A percentile compares a stretch with the other conserved stretches of the same genome.
phyloP scores from a whole-genome alignment of 441 rosid genomes.

The Erysimum cheiri region DNA sequence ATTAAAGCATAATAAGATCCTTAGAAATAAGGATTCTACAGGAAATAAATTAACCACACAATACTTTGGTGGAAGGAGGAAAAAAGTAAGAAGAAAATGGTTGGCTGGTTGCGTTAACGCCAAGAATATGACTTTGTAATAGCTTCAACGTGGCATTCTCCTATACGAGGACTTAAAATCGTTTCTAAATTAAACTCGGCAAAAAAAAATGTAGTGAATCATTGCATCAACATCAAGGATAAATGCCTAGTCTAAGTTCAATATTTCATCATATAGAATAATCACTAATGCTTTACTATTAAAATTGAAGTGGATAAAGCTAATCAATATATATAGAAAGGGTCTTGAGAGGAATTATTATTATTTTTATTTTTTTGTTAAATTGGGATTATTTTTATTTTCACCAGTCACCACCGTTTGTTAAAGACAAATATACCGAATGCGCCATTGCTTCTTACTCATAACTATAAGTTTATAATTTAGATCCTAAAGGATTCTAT shows the following conservation, averaged over 20 bases:
- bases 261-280: not conserved
- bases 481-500: slow-evolving; percentile 5
- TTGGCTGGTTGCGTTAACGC: slow-evolving; percentile 40
- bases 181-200: slow-evolving; percentile 1
- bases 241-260: slow-evolving; percentile 7
- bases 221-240: slow-evolving; percentile 1
- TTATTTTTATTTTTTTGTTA: too few relatives aligned
- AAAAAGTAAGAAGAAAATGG: slow-evolving; percentile 26
- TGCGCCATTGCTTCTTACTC: slow-evolving; percentile 16
- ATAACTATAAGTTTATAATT: not conserved
- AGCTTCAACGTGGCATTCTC: slow-evolving; percentile 42
- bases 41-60: slow-evolving; percentile 5
- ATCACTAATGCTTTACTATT: not conserved
- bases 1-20: too few relatives aligned
- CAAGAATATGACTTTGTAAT: slow-evolving; percentile 37
- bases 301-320: slow-evolving; percentile 9
- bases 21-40: too few relatives aligned
- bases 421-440: slow-evolving; percentile 19
- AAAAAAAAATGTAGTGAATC: not conserved
- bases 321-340: slow-evolving; percentile 3
- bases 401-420: slow-evolving; percentile 18
- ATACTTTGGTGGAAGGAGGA: slow-evolving; percentile 23
- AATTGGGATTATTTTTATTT: not conserved
- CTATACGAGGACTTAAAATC: slow-evolving; percentile 15
- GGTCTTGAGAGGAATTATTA: slow-evolving; percentile 3